Conservation (phyloP, 2,329 filamentous ascomycete genomes). For the Aspergillus japonicus region DNA sequence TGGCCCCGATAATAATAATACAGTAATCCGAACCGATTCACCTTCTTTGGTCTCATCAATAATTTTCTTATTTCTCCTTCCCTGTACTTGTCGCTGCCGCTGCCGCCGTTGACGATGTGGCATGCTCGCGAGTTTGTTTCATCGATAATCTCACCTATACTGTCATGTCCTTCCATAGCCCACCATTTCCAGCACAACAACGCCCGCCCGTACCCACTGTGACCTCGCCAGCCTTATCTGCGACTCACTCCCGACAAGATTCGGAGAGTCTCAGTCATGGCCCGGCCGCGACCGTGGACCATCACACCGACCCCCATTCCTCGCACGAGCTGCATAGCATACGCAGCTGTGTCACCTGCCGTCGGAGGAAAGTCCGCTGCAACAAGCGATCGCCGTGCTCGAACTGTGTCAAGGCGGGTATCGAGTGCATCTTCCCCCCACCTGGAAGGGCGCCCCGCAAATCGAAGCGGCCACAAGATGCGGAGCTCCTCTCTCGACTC, state of each 20-base stretch:
- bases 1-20: neutral
- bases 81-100: neutral
- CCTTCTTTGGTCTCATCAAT: constrained; percentile 1
- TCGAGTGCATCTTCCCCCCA: constrained; percentile 62
- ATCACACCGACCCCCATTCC: constrained; percentile 3
- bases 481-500: constrained; percentile 59
- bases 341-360: constrained; percentile 49
- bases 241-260: constrained; percentile 4
- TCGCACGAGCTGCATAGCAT: constrained; percentile 30
- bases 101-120: constrained; percentile 13
- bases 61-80: neutral
- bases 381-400: constrained; percentile 50
- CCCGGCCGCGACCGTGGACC: neutral
- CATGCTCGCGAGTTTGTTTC: constrained; percentile 7
- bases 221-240: constrained; percentile 1
- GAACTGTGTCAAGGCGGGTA: constrained; percentile 50
- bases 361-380: constrained; percentile 49
- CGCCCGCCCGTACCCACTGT: constrained; percentile 10
- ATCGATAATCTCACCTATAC: neutral
- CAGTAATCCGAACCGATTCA: neutral
- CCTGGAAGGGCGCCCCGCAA: constrained; percentile 62
- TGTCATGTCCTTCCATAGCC: constrained; percentile 19
- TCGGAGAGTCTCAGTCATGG: constrained; percentile 7
- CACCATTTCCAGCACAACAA: neutral
- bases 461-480: constrained; percentile 56